Percentiles rank a stretch among this genome's conserved stretches.
These are phyloP conservation scores for Solanum chiquidenum DNA, from an alignment of 257 asterid species.

Conservation along the genomic window DNA sequence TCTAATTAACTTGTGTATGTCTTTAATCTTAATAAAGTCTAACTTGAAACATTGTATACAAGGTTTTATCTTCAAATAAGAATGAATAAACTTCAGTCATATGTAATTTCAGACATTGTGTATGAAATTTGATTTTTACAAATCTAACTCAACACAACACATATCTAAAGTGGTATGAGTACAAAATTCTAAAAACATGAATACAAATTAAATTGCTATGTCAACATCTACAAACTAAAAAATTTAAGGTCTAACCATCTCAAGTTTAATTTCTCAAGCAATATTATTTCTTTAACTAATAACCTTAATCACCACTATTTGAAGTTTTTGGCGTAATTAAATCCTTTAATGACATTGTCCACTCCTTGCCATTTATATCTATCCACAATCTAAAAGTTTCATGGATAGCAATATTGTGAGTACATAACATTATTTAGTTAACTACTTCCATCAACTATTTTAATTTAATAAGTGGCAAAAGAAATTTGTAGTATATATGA, in stretches of 20 bases:
- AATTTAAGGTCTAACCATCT: not conserved
- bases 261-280: no score
- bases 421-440: not conserved
- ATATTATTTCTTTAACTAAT: no score
- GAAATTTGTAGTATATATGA: no score
- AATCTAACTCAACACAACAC: no score
- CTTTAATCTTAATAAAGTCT: not conserved
- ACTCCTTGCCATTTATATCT: not conserved
- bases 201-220: not conserved
- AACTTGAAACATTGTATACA: not conserved
- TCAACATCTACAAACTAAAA: not conserved
- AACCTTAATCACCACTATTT: not conserved
- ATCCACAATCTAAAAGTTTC: not conserved
- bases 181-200: no score
- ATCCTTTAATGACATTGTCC: not conserved
- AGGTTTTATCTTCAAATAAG: no score
- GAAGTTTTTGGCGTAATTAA: not conserved
- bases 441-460: no score
- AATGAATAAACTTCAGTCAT: not conserved
- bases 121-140: no score
- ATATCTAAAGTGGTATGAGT: not conserved
- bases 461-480: no score
- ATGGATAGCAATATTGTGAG: not conserved
- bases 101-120: no score
- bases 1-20: no score